Conservation (phyloP, 2,329 filamentous ascomycete species). For the Achaetomium macrosporum region DNA sequence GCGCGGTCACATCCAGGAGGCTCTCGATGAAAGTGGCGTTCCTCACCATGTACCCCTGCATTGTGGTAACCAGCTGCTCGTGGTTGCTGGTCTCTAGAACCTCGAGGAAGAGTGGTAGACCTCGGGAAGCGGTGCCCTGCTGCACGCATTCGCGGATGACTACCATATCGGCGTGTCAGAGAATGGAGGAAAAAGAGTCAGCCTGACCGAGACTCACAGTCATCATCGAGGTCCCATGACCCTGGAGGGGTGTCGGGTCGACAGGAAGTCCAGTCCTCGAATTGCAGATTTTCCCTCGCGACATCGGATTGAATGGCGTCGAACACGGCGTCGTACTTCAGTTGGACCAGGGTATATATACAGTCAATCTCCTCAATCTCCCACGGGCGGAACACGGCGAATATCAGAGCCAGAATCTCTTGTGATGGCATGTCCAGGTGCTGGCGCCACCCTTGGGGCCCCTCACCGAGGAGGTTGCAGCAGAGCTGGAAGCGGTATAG, state of each 20-base stretch:
- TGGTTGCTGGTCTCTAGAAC: neutral
- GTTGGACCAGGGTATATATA: neutral
- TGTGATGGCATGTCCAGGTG: no score
- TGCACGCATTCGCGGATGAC: neutral
- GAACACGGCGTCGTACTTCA: neutral
- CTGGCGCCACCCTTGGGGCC: no score
- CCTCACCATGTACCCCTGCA: neutral
- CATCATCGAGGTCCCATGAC: neutral
- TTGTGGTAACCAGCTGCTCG: neutral
- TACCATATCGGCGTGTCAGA: neutral
- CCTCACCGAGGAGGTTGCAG: conserved; percentile 2
- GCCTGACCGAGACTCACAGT: neutral
- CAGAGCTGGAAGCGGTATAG: conserved; percentile 20
- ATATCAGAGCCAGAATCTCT: neutral
- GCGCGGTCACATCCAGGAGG: no score
- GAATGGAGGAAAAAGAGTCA: no score
- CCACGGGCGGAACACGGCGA: neutral
- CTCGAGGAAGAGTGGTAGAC: neutral
- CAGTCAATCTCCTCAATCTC: conserved; percentile 5
- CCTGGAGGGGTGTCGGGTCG: no score
- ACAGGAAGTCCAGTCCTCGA: no score
- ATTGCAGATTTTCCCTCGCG: no score
- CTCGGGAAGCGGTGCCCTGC: neutral
- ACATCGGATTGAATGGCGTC: neutral
- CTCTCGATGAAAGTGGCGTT: no score